Base-by-base conservation (phyloP, 305 asterid genomes). In the Ilex paraguariensis region DNA sequence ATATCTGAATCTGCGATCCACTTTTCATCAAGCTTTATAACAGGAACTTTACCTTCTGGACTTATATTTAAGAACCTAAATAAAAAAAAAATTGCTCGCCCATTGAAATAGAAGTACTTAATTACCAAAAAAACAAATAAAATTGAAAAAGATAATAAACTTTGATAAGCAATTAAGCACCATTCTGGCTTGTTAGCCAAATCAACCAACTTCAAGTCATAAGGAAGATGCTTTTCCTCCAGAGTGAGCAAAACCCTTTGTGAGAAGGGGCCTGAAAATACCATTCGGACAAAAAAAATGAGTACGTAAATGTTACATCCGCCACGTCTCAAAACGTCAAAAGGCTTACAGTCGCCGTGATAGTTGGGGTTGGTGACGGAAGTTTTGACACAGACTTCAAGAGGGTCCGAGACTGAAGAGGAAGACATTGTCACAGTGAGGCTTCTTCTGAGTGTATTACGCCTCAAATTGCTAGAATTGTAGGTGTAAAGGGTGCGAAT, bases 1-100 rank as follows among this genome's bases (percentile, higher is more conserved):
- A 89, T 90, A 78, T 92, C 98, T 9, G 98, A 92, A 82, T 92
- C 98, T 36, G 95, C 84, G 63, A 80, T 73, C 97, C 97, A 92
- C 73, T 84, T 81, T 75, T 89, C 97, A 42, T 89, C 98, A 61
- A 92, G 88, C 82, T 87, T 89, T 49, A 92, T 46, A 61, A 86
- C 21, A 12, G 98, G 98, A 71, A 92, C 98, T 79, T 87, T 89
- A 73, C 98, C 95, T 61, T 92, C 95, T 16, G 97, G 97, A 61
- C 80, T 89, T 65, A 89, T 46, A 62, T 71, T 71, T 44, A 89
- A 76, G 64, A 92, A 84, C 98, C 98, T 52, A 7, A 8, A 52
- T n/a, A 0, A 36, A 21, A 4, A 36, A 36, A 36, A 36, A 36
- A 4, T 36, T 36, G 42, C 42, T 4, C 9, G 1, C 4, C 42